Evolutionary conservation across 345 rosid species (phyloP).

Genomic region (Pistacia atlantica): DNA sequence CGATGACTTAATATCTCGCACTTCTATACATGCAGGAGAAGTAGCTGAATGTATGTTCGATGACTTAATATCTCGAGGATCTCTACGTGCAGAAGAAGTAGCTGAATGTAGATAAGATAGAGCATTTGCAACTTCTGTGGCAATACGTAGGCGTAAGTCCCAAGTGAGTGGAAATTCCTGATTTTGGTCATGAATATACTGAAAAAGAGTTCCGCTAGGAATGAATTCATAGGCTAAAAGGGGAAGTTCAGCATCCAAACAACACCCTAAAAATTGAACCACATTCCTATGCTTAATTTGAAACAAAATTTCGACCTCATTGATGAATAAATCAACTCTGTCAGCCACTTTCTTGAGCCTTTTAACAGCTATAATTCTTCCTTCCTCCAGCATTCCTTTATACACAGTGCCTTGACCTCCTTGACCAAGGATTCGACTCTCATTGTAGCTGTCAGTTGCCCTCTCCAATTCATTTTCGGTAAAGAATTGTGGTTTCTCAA

Average conservation of each 20-base stretch:
- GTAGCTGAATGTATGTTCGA: too few relatives aligned
- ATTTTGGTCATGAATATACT: background rate
- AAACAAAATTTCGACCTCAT: background rate
- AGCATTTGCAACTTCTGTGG: background rate
- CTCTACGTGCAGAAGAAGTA: too few relatives aligned
- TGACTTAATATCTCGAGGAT: too few relatives aligned
- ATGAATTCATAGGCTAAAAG: background rate
- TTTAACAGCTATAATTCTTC: background rate
- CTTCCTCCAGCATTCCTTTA: too few relatives aligned
- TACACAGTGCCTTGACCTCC: slow-evolving; percentile 3
- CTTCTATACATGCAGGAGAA: too few relatives aligned
- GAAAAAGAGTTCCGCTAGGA: background rate
- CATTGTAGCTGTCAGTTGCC: background rate
- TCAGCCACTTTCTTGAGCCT: background rate
- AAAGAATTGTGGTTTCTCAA: background rate
- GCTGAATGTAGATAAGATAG: too few relatives aligned
- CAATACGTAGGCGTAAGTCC: background rate
- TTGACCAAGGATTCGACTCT: background rate
- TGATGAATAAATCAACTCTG: background rate
- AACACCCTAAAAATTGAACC: background rate
- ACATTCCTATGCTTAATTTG: background rate
- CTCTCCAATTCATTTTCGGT: background rate
- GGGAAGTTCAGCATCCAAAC: too few relatives aligned
- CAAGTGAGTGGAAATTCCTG: background rate
- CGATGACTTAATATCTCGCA: too few relatives aligned